Conservation (phyloP, 2,329 filamentous ascomycete species). For the Apiospora kogelbergensis region DNA sequence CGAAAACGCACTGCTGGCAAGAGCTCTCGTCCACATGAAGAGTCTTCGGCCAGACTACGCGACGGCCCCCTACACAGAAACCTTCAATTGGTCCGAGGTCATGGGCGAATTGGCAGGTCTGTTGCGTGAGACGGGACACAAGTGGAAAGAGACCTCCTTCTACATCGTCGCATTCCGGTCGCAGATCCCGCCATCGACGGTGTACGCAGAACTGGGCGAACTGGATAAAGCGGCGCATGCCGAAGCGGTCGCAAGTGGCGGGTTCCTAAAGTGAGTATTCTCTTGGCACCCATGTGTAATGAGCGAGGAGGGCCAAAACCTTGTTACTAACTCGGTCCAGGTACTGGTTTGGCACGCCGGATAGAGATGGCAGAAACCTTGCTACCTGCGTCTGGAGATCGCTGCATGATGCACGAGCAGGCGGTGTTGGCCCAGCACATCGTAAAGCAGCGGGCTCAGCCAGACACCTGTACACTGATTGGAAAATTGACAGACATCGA, state of each 20-base stretch:
- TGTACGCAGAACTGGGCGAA: conserved; percentile 65
- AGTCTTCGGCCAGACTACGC: conserved; percentile 71
- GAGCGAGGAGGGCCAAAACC: neutral
- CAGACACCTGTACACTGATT: conserved; percentile 63
- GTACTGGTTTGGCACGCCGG: conserved; percentile 85
- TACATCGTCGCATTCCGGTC: conserved; percentile 87
- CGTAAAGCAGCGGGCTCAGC: conserved; percentile 65
- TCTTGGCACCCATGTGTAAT: conserved; percentile 14
- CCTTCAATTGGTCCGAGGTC: conserved; percentile 75
- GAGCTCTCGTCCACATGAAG: conserved; percentile 65
- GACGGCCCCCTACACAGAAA: conserved; percentile 68
- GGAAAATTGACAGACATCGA: conserved; percentile 69
- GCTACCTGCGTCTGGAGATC: conserved; percentile 75
- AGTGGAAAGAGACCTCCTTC: conserved; percentile 66
- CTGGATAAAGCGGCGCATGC: conserved; percentile 78
- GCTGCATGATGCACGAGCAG: conserved; percentile 57
- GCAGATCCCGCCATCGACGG: conserved; percentile 64
- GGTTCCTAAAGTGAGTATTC: conserved; percentile 69
- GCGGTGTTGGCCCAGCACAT: conserved; percentile 60
- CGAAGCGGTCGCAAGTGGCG: conserved; percentile 77
- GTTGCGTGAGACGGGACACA: conserved; percentile 42
- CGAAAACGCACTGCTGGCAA: conserved; percentile 68
- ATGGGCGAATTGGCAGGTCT: conserved; percentile 59
- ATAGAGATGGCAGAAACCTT: conserved; percentile 71
- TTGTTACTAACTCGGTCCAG: conserved; percentile 36